Evolutionary conservation across 2,329 filamentous ascomycete species (phyloP), one percentile per base, ranked within the genome.

Genomic region (Pleomassaria siparia): DNA sequence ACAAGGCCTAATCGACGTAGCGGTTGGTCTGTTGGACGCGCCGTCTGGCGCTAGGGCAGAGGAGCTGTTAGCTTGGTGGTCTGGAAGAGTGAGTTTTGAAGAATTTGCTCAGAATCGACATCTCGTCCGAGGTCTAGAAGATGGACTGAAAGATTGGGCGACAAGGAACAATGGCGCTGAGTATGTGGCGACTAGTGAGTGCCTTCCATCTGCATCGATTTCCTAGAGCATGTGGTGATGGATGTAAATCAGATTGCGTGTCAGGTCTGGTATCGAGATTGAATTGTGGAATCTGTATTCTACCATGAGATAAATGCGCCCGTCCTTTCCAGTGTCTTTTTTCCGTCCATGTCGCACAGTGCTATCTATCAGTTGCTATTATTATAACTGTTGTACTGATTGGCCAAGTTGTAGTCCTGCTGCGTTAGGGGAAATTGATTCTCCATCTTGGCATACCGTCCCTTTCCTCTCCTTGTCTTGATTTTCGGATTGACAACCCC

Each of bases 11-110:
- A 63, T 79, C 1, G 74, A 80, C 46, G 51, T 80, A 0, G 72
- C 75, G 0, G 57, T 76, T 3, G 78, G 77, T 0, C 53, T 80
- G 11, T 40, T 81, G 10, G 64, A 75, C 43, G 62, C 72, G 0
- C 58, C 66, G 0, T 67, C 69, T 33, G 77, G 78, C 0, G 71
- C 76, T 0, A 70, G 77, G 26, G 76, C 74, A 0, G 76, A 80
- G 51, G 67, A 69, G 0, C 43, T 73, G 1, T 50, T 80, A 12
- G 47, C 58, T 3, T 80, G 76, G 76, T 60, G 67, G 51, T 21
- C 55, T 1, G 60, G 70, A 9, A 72, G 72, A 5, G 69, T 72
- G 2, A 56, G 59, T 15, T 58, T 63, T 42, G 41, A 62, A 50
- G 62, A 64, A 40, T 46, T 66, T 13, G 73, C 74, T 40, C 55